Evolutionary conservation across 1,284 basidiomycete species (phyloP).

Genomic region (Hymenochaete sp.): DNA sequence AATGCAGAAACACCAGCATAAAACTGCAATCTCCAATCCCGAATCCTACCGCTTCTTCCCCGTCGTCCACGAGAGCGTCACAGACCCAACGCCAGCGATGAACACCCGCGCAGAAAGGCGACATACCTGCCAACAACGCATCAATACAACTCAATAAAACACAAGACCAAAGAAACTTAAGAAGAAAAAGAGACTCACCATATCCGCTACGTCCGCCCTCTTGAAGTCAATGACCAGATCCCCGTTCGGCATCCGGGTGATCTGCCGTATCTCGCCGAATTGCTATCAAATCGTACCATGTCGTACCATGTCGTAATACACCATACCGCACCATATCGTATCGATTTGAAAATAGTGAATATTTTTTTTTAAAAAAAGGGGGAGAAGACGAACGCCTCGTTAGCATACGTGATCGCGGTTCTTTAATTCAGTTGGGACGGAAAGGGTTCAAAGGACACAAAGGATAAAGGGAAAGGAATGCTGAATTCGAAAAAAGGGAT

Average conservation of each 20-base stretch:
- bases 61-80: conserved; percentile 63
- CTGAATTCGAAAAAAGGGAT: too few relatives aligned
- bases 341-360: too few relatives aligned
- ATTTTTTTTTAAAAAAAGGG: too few relatives aligned
- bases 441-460: too few relatives aligned
- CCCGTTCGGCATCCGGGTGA: conserved; percentile 60
- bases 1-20: neutral
- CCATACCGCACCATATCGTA: too few relatives aligned
- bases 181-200: conserved; percentile 35
- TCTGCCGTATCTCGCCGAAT: conserved; percentile 65
- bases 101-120: conserved; percentile 63
- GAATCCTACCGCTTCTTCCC: conserved; percentile 52
- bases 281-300: too few relatives aligned
- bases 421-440: too few relatives aligned
- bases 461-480: too few relatives aligned
- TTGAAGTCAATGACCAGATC: conserved; percentile 66
- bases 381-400: too few relatives aligned
- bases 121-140: conserved; percentile 46
- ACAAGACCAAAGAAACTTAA: neutral
- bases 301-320: too few relatives aligned
- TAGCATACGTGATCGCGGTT: too few relatives aligned
- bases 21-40: too few relatives aligned
- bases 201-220: conserved; percentile 67
- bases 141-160: neutral
- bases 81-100: conserved; percentile 66